Base-by-base conservation (phyloP, 768 basidiomycete species). In the Lactifluus echinatus region DNA sequence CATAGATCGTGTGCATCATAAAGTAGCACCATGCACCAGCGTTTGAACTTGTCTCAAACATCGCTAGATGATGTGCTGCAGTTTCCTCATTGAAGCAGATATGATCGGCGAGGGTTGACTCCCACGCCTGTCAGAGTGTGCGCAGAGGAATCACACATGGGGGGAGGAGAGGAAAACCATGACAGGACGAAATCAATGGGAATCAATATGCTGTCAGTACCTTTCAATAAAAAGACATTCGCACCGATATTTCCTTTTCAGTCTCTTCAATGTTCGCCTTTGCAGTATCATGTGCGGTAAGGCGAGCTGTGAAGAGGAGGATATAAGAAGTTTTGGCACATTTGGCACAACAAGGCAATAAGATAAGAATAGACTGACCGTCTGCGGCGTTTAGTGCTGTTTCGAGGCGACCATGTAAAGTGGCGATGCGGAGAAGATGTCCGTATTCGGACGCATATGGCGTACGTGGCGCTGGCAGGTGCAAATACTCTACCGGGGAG, bases 1-100 rank as follows among this genome's bases (percentile, higher is more conserved):
- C 85, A 63, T 90, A 80, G 60, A 85, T 73, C 44, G 81, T 74
- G 67, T 92, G 88, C 75, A 89, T 85, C 66, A 76, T 76, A 62
- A 80, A 86, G 71, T 80, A 92, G 64, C 84, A 87, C 89, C 89
- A 91, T 10, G 87, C 85, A 45, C 88, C 85, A 28, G 78, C 78
- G 63, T 87, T 89, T 15, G 85, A 84, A 63, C 79, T 81, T 21
- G 88, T 89, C 66, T 88, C 87, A 63, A 89, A 85, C 80, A 88
- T 87, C 17, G 81, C 78, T 60, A 82, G 73, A 63, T 91, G 87
- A 19, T 83, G 79, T 61, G 76, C 74, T 19, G 89, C 69, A 66
- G 78, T 89, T 64, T 85, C 79, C 45, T 85, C 81, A 23, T 79
- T 83, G 65, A 87, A 90, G 8, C 77, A 79, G 44, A 92, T 79